A percentile compares a stretch with the other conserved stretches of the same genome.
phyloP scores from a whole-genome alignment of 768 basidiomycete genomes.

The Udeniomyces megalosporus region DNA sequence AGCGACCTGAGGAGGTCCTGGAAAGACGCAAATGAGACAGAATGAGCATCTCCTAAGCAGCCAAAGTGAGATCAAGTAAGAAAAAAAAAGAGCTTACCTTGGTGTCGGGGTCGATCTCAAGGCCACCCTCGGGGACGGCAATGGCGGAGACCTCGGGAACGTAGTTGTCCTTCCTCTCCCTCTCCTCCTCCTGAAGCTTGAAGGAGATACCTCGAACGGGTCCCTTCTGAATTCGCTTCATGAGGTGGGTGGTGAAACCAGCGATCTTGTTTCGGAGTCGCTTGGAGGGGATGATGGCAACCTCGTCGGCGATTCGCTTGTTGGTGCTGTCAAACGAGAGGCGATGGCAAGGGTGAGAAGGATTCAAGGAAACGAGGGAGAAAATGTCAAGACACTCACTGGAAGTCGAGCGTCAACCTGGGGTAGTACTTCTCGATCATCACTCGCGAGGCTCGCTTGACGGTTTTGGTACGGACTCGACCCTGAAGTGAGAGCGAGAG shows the following conservation, averaged over 20 bases:
- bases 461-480: slow-evolving; percentile 98
- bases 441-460: slow-evolving; percentile 96
- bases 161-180: slow-evolving; percentile 92
- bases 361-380: background rate
- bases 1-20: slow-evolving; percentile 76
- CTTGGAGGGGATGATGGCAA: slow-evolving; percentile 78
- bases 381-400: slow-evolving; percentile 33
- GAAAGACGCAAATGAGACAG: background rate
- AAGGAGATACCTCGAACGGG: slow-evolving; percentile 99
- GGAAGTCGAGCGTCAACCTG: slow-evolving; percentile 95
- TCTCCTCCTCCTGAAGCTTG: slow-evolving; percentile 99
- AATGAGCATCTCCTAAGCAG: background rate
- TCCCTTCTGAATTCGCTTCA: slow-evolving; percentile 98
- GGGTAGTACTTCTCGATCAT: slow-evolving; percentile 99
- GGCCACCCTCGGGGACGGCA: slow-evolving; percentile 33
- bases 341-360: background rate
- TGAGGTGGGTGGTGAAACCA: slow-evolving; percentile 98
- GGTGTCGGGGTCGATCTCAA: slow-evolving; percentile 84
- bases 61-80: background rate
- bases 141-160: slow-evolving; percentile 97
- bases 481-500: slow-evolving; percentile 41
- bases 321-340: slow-evolving; percentile 56
- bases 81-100: slow-evolving; percentile 44
- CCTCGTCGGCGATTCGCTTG: slow-evolving; percentile 87
- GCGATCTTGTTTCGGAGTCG: slow-evolving; percentile 99